A percentile compares a stretch with the other conserved stretches of the same genome.
Evolutionary conservation across 495 filamentous ascomycete species (phyloP).

Genomic region (Evansstolkia leycettana): DNA sequence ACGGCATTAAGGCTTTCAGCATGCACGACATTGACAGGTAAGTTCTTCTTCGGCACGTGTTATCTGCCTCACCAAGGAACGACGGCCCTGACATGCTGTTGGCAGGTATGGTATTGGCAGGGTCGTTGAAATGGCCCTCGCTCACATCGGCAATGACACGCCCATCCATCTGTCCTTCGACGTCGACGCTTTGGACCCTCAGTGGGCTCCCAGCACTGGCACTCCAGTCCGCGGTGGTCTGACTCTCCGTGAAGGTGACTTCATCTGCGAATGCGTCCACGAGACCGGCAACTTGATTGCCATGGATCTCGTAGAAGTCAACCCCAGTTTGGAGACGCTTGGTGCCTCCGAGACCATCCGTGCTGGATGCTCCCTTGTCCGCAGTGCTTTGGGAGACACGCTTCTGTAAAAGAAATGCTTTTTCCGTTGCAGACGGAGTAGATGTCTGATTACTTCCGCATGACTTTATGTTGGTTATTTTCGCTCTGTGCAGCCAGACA

Average conservation of each 20-base stretch:
- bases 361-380: constrained; percentile 78
- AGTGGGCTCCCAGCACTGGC: constrained; percentile 92
- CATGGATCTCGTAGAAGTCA: constrained; percentile 94
- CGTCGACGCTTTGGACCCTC: constrained; percentile 90
- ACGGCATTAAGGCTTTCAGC: constrained; percentile 89
- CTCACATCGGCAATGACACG: constrained; percentile 83
- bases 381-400: constrained; percentile 86
- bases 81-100: not conserved
- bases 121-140: constrained; percentile 95
- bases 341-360: constrained; percentile 82
- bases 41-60: not conserved
- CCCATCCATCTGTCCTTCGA: constrained; percentile 97
- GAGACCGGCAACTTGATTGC: constrained; percentile 84
- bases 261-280: constrained; percentile 93
- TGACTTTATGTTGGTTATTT: too few relatives aligned
- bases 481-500: too few relatives aligned
- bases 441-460: too few relatives aligned
- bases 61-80: too few relatives aligned
- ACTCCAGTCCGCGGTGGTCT: constrained; percentile 93
- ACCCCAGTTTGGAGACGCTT: constrained; percentile 66
- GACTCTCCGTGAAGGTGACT: constrained; percentile 92
- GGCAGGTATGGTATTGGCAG: constrained; percentile 77
- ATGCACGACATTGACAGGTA: constrained; percentile 97
- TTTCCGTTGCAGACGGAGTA: too few relatives aligned
- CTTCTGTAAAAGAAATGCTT: constrained; percentile 41